Base-by-base conservation (phyloP, 2,329 filamentous ascomycete genomes). In the Torrubiellomyces zombiae region DNA sequence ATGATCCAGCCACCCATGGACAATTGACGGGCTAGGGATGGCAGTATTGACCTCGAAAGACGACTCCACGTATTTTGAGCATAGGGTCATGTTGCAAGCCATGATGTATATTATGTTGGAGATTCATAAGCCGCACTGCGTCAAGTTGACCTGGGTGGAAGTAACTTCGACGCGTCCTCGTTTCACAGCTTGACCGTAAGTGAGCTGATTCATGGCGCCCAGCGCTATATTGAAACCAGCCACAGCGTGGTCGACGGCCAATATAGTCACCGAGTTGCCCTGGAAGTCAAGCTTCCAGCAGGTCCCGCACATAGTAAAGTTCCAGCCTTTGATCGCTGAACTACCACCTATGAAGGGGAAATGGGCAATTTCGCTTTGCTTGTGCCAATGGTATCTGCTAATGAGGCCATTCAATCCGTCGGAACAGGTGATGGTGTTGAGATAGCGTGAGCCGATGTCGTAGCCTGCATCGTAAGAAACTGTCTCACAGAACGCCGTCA, bases 391-490 rank as follows among this genome's bases (percentile, higher is more conserved):
- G 53, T 68, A 68, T 39, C 57, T 62, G 38, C 63, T 69, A 33
- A 67, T 66, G 32, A 81, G 60, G 29, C 75, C 75, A 49, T 79
- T 74, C 32, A 33, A 23, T 27, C 75, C 75, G 42, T 80, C 68
- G 16, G 68, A 75, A 63, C 75, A 81, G 32, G 71, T 46, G 23
- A 82, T 60, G 6, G 41, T 45, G 17, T 51, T 58, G 29, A 85
- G 46, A 21, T 64, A 56, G 29, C 69, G 63, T 31, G 35, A 35
- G 21, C 44, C 45, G 33, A 75, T 54, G 43, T 85, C 79, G 55
- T 80, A 89, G 43, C 63, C 69, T 12, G 55, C 51, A 52, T 85
- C 78, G 50, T 74, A 86, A 35, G 73, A 75, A 41, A 83, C 75
- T 47, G 42, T n/a, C n/a, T n/a, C n/a, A n/a, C n/a, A n/a, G n/a